These are phyloP conservation scores for Rhizopus sp. DNA, from an alignment of 371 early-diverging fungal genomes.

Conservation along the genomic window DNA sequence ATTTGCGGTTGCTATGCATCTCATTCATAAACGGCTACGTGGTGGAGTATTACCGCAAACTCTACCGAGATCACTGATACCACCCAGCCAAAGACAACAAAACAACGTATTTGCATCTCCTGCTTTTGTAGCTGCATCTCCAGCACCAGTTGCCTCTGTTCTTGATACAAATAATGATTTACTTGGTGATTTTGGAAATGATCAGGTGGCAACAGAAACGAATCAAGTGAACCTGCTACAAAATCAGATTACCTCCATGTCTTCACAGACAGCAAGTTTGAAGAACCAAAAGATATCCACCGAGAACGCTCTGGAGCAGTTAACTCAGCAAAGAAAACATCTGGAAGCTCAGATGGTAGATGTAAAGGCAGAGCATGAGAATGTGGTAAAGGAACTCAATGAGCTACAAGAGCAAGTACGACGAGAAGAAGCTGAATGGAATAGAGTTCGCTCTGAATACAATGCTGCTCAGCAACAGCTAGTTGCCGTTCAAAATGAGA, in stretches of 20 bases:
- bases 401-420: conserved; percentile 38
- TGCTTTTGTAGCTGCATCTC: conserved; percentile 15
- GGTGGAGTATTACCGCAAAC: conserved; percentile 82
- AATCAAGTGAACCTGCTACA: conserved; percentile 46
- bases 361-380: conserved; percentile 34
- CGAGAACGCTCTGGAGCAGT: conserved; percentile 33
- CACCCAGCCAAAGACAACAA: conserved; percentile 18
- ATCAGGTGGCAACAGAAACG: conserved; percentile 41
- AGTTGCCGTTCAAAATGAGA: conserved; percentile 26
- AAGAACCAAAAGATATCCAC: conserved; percentile 27
- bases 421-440: conserved; percentile 40
- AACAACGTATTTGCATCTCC: conserved; percentile 12
- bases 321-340: conserved; percentile 36
- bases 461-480: conserved; percentile 38
- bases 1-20: conserved; percentile 93
- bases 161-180: conserved; percentile 28
- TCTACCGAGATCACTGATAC: conserved; percentile 41
- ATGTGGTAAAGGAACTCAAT: conserved; percentile 30
- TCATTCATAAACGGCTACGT: conserved; percentile 76
- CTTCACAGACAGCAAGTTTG: conserved; percentile 21
- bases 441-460: conserved; percentile 29
- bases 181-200: conserved; percentile 47
- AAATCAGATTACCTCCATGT: conserved; percentile 37
- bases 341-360: conserved; percentile 34
- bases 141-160: conserved; percentile 13